phyloP scores from a whole-genome alignment of 2,329 filamentous ascomycete species.

The Onygenales sp. region DNA sequence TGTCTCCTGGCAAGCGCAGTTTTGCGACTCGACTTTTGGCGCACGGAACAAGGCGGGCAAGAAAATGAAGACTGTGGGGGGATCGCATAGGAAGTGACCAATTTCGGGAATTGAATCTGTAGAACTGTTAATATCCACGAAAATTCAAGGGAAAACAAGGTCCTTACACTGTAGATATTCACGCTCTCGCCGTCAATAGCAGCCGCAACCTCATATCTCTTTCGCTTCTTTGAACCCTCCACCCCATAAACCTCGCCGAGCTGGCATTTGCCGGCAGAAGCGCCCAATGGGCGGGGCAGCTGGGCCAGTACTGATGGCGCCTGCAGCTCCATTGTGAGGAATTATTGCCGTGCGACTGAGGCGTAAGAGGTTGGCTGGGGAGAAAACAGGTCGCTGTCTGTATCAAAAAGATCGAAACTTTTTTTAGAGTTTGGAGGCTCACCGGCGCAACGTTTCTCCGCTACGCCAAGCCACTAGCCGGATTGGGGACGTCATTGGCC shows the following conservation, averaged over 20 bases:
- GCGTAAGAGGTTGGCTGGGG: neutral
- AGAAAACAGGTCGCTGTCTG: neutral
- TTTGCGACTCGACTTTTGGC: slow-evolving; percentile 36
- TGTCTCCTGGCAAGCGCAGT: slow-evolving; percentile 39
- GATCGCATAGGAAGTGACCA: slow-evolving; percentile 52
- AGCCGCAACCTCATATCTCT: slow-evolving; percentile 52
- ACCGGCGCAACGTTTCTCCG: neutral
- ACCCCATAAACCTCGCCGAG: slow-evolving; percentile 44
- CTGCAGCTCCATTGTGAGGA: slow-evolving; percentile 32
- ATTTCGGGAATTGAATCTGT: slow-evolving; percentile 51
- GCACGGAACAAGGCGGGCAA: slow-evolving; percentile 50
- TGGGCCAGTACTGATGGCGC: slow-evolving; percentile 36
- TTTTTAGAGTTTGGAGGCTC: neutral
- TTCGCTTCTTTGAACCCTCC: slow-evolving; percentile 48
- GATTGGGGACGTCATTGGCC: neutral
- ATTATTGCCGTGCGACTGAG: neutral
- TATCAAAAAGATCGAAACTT: neutral
- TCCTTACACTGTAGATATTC: slow-evolving; percentile 51
- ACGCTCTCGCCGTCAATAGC: slow-evolving; percentile 53
- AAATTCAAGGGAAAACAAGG: neutral
- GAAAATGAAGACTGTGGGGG: slow-evolving; percentile 50
- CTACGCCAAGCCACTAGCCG: neutral
- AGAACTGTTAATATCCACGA: slow-evolving; percentile 6
- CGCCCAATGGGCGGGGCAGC: slow-evolving; percentile 35
- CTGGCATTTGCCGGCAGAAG: slow-evolving; percentile 29